Evolutionary conservation across 225 moss, liverwort and hornwort genomes (phyloP).

Genomic region (Polytrichum commune): DNA sequence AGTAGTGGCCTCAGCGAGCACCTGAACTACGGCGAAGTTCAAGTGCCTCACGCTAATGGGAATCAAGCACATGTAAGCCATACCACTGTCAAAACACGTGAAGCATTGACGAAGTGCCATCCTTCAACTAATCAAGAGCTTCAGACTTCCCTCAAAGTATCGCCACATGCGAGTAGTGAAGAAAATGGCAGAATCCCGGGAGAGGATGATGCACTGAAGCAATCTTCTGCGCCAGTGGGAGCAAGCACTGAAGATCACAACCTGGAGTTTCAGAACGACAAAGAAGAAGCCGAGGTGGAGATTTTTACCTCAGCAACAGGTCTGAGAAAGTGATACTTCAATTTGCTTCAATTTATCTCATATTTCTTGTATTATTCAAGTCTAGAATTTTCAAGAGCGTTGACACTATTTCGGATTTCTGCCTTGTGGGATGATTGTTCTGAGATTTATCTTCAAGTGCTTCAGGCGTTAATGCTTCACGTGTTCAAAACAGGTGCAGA

Average conservation of each 20-base stretch:
- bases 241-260: slow-evolving; percentile 16
- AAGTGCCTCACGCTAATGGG: background rate
- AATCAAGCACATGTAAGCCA: slow-evolving; percentile 16
- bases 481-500: background rate
- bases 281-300: slow-evolving; percentile 10
- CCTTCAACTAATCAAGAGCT: background rate
- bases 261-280: slow-evolving; percentile 12
- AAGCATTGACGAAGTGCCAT: slow-evolving; percentile 3
- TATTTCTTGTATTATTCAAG: too few relatives aligned
- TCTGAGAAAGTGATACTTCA: slow-evolving; percentile 1
- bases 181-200: background rate
- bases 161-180: too few relatives aligned
- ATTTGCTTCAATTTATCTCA: background rate
- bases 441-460: too few relatives aligned
- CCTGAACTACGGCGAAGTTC: slow-evolving; percentile 2
- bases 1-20: slow-evolving; percentile 6
- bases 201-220: slow-evolving; percentile 24
- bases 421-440: too few relatives aligned
- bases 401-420: too few relatives aligned
- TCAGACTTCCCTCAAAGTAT: slow-evolving; percentile 7
- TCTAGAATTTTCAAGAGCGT: too few relatives aligned
- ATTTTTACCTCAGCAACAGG: slow-evolving; percentile 23
- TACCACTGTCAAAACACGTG: slow-evolving; percentile 1
- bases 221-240: slow-evolving; percentile 13
- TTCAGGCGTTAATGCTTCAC: too few relatives aligned